A percentile compares a stretch with the other conserved stretches of the same genome.
Evolutionary conservation across 345 rosid genomes (phyloP).

Genomic region (Brassica nigra): DNA sequence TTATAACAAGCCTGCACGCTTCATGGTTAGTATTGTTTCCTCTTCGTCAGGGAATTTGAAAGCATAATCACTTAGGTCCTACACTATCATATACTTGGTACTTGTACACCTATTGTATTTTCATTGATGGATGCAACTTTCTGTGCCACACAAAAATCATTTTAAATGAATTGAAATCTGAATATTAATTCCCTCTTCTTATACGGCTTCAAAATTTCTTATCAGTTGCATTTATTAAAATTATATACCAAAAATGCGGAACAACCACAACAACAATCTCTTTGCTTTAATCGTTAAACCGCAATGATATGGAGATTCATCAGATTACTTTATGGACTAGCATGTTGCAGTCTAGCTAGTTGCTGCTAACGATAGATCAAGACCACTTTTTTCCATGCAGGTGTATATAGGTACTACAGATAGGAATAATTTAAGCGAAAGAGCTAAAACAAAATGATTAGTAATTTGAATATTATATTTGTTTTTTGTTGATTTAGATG

Average conservation of each 20-base stretch:
- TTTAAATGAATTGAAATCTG: neutral
- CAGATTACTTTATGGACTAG: neutral
- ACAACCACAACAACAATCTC: neutral
- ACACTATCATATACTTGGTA: conserved; percentile 41
- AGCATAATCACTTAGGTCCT: conserved; percentile 27
- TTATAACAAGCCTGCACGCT: conserved; percentile 34
- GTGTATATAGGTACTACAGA: neutral
- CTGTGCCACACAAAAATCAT: conserved; percentile 25
- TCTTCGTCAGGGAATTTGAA: conserved; percentile 34
- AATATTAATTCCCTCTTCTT: conserved; percentile 1
- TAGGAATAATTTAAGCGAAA: neutral
- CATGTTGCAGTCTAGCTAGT: neutral
- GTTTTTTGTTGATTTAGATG: conserved; percentile 1
- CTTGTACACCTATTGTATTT: conserved; percentile 23
- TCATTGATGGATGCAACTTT: conserved; percentile 1
- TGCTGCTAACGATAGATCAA: neutral
- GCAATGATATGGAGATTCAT: neutral
- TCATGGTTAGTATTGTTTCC: conserved; percentile 42
- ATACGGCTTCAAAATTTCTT: neutral
- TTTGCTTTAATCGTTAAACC: neutral
- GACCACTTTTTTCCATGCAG: neutral
- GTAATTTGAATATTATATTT: neutral
- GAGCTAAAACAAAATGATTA: neutral
- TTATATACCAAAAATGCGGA: neutral
- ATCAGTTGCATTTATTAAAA: neutral